Percentiles rank a stretch among this genome's conserved stretches.
Evolutionary conservation across 352 stramenopile species (phyloP).

Genomic region (Pythium phragmitis): DNA sequence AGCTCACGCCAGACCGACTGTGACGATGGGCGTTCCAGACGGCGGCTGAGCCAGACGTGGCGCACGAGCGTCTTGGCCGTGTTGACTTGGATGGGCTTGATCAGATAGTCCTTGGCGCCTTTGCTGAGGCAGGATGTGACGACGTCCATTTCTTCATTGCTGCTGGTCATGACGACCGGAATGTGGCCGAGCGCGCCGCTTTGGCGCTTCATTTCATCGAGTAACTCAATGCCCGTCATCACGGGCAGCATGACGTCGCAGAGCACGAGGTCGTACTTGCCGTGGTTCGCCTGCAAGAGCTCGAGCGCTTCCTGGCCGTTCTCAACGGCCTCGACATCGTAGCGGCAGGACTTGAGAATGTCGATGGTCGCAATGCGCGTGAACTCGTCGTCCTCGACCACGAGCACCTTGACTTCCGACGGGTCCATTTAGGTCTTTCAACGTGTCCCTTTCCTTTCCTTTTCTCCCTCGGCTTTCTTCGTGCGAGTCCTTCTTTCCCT

Average conservation of each 20-base stretch:
- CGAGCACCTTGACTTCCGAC: constrained; percentile 86
- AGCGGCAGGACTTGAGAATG: constrained; percentile 87
- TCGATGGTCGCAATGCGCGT: constrained; percentile 88
- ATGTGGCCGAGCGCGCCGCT: constrained; percentile 70
- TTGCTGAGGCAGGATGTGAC: constrained; percentile 88
- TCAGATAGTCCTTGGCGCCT: constrained; percentile 88
- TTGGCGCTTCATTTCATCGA: constrained; percentile 81
- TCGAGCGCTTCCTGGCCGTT: constrained; percentile 79
- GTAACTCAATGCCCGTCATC: constrained; percentile 86
- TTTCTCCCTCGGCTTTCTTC: background rate
- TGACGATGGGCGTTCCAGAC: constrained; percentile 59
- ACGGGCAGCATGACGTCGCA: constrained; percentile 90
- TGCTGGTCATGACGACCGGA: constrained; percentile 89
- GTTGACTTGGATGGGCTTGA: constrained; percentile 90
- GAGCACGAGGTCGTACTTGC: constrained; percentile 84
- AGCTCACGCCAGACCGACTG: constrained; percentile 84
- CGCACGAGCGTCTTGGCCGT: constrained; percentile 88
- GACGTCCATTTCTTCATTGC: constrained; percentile 90
- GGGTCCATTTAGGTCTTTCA: constrained; percentile 54
- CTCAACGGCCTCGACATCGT: constrained; percentile 82
- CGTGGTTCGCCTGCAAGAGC: constrained; percentile 63
- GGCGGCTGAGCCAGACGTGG: constrained; percentile 83
- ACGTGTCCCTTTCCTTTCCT: background rate
- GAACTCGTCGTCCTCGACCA: constrained; percentile 90
- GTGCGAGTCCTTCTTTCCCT: background rate